Evolutionary conservation across 2,329 filamentous ascomycete species (phyloP), one percentile per base, ranked within the genome.

Genomic region (Fusarium sterilihyphosum): DNA sequence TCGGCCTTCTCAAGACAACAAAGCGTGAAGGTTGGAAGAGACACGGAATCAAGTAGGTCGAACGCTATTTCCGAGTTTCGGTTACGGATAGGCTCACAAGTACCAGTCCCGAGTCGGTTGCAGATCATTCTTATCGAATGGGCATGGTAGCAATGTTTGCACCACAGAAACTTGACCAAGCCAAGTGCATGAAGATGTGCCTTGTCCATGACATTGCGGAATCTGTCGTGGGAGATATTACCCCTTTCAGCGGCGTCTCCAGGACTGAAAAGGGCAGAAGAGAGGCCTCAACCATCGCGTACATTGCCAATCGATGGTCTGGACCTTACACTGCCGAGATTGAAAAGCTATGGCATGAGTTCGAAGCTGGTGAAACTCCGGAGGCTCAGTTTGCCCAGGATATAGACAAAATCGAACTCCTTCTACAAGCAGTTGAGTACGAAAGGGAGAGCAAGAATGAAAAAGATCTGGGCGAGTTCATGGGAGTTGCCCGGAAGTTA

Each of bases 81-180:
- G 7, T 31, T 31, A 33, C 41, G n/a, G 26, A 41, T 29, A 56
- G 38, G 46, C 65, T 67, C 14, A 64, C 52, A 53, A 24, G 31
- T 41, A 40, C 11, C 73, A 91, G 88, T 65, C 93, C 94, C 81
- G 96, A 99, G 84, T 97, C 94, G 3, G 98, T 99, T 80, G 90
- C 94, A 61, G 96, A 99, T 85, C 96, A 99, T 88, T 99, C 98
- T 95, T 99, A 98, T 85, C 94, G 96, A 83, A 99, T 99, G 96
- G 94, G 95, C 43, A 90, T 98, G 78, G 94, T 99, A 83, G 94
- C 94, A 71, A 93, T 99, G 91, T 90, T 98, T 73, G 94, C 94
- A 6, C 96, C 96, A 3, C 3, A 88, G 88, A 44, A 52, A 6
- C 86, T 98, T 78, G 93, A 98, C 81, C 88, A 98, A 53, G 85